These are phyloP conservation scores for Cladophialophora chaetospira DNA, from an alignment of 2,329 filamentous ascomycete genomes.

Conservation along the genomic window DNA sequence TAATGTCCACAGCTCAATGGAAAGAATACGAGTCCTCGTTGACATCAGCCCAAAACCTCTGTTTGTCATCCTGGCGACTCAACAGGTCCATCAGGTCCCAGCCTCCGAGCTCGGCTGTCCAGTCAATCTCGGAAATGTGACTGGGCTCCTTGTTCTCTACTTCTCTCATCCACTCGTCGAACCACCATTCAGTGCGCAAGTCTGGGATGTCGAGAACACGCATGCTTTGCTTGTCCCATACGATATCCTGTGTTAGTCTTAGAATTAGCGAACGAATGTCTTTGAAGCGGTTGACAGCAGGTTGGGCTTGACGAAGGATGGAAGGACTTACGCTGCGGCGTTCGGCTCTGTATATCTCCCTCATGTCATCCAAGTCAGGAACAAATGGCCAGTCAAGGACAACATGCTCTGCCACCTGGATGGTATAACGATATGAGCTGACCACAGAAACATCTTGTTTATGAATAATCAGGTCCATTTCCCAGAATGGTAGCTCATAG, in stretches of 20 bases:
- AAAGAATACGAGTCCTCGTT: neutral
- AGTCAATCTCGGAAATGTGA: neutral
- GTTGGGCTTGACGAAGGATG: neutral
- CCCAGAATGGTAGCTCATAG: neutral
- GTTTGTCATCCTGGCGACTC: neutral
- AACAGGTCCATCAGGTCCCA: neutral
- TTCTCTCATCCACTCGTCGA: neutral
- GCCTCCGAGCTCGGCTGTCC: neutral
- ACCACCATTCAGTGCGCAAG: neutral
- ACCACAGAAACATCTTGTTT: neutral
- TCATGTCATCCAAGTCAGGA: neutral
- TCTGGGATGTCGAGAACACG: neutral
- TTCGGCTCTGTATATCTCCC: neutral
- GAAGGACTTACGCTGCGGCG: neutral
- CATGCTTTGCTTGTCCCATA: neutral
- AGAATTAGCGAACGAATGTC: neutral
- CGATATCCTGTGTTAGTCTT: neutral
- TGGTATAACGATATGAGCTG: neutral
- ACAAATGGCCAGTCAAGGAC: neutral
- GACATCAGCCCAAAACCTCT: neutral
- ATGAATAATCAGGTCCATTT: neutral
- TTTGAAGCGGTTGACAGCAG: neutral
- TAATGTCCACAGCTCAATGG: too few relatives aligned
- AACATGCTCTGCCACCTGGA: neutral
- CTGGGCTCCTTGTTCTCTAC: neutral